Conservation (phyloP, 345 rosid genomes). For the Eucalyptus cloeziana region DNA sequence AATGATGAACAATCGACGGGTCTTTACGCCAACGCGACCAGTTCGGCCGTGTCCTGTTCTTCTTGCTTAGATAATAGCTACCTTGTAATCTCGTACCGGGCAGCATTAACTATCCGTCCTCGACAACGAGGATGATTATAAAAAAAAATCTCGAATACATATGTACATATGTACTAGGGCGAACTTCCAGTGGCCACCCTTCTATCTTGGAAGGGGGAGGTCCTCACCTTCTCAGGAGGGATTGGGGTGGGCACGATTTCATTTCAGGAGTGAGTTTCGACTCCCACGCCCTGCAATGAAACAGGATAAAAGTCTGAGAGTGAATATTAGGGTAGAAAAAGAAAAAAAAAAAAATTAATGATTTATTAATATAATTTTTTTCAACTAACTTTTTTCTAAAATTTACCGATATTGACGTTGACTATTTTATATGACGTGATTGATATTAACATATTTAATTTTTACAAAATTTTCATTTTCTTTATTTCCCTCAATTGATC, state of each 20-base stretch:
- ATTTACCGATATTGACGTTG: fast-evolving
- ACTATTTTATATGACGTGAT: fast-evolving
- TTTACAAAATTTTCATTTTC: background rate
- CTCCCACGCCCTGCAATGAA: too few species aligned
- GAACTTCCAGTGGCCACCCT: too few species aligned
- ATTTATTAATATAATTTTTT: background rate
- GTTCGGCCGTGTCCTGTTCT: background rate
- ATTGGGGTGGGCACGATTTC: too few species aligned
- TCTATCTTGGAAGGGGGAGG: too few species aligned
- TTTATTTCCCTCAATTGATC: background rate
- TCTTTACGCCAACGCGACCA: background rate
- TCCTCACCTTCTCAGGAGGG: too few species aligned
- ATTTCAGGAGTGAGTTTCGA: too few species aligned
- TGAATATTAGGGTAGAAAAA: too few species aligned
- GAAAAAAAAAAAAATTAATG: too few species aligned
- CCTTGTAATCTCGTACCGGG: background rate
- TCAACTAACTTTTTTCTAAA: background rate
- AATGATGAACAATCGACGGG: background rate
- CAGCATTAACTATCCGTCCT: background rate
- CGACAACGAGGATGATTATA: background rate
- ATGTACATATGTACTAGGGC: too few species aligned
- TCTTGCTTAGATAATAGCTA: too few species aligned
- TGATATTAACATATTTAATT: fast-evolving
- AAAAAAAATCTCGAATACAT: too few species aligned
- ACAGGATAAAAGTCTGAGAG: too few species aligned